Evolutionary conservation across 1,284 basidiomycete genomes (phyloP), one percentile per base, ranked within the genome.

Genomic region (Takashimella koratensis): DNA sequence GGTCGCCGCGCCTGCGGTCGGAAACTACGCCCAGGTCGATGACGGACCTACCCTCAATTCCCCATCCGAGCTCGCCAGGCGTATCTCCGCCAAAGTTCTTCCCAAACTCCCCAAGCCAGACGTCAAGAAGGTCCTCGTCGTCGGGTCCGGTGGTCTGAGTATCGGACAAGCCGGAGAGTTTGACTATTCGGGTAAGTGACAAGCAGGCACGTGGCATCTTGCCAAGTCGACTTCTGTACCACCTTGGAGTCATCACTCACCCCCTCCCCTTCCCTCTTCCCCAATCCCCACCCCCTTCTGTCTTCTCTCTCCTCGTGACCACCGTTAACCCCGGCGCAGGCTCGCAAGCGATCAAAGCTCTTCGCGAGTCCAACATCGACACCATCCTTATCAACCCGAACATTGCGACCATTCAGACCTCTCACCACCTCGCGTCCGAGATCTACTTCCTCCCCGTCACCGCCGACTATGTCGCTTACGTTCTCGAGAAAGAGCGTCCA

Each of bases 151-250:
- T 68, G 96, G 96, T 58, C 85, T 99, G 47, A 88, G 86, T 70
- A 98, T 99, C 61, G 96, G 96, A 43, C 96, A 98, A 77, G 96
- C 96, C 4, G 96, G 96, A 76, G 96, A 99, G 78, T 99, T 99
- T 77, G 96, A 99, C 77, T 98, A 99, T 78, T 97, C 93, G 24
- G 96, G 89, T 80, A 49, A 65, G 78, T 62, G 5, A 3, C 2
- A 26, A 2, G 40, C 30, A 24, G n/a, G n/a, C n/a, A n/a, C n/a
- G n/a, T n/a, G n/a, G n/a, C n/a, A n/a, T n/a, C n/a, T n/a, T n/a
- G n/a, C n/a, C n/a, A n/a, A n/a, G n/a, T n/a, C n/a, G n/a, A n/a
- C n/a, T n/a, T n/a, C n/a, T n/a, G n/a, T n/a, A n/a, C n/a, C 30
- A 36, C 16, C 30, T 8, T 36, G 10, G 8, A 36, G 30, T 36